Evolutionary conservation across 2,329 filamentous ascomycete species (phyloP), one percentile per base, ranked within the genome.

Genomic region (Fusarium dlaminii): DNA sequence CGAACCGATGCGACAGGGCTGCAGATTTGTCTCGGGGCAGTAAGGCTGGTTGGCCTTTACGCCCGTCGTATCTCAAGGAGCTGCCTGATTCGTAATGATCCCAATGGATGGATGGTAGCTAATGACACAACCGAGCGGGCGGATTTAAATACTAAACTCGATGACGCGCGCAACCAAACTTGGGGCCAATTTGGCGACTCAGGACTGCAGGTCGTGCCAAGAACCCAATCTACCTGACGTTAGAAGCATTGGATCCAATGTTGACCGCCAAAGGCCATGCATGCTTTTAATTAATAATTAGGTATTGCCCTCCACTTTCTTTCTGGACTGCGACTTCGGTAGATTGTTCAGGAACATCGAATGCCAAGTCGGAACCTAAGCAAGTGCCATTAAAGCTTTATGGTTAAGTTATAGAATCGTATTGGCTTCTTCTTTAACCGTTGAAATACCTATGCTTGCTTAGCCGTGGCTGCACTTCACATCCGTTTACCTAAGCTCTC

Each of bases 1-100:
- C 72, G 74, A 75, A 60, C 58, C 20, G 36, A 42, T 37, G 45
- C 20, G 57, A 42, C 68, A 66, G 59, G 70, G 61, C 71, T 73
- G 70, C 61, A 73, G 65, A 39, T 68, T 34, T 57, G 39, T 52
- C 42, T 58, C 34, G 20, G 40, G 40, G 36, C 36, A 51, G 27
- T 43, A 48, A 62, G 42, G 40, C 43, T 62, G 37, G 43, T 40
- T 32, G 58, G 40, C 8, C 42, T 27, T 52, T 70, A 70, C 20
- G 57, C 32, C 60, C 69, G 57, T 68, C 52, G 51, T 60, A 69
- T 64, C 40, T 57, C 58, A 56, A 40, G 43, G 37, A 63, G 56
- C 56, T 70, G 32, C 51, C 66, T 73, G 61, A 70, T 73, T 73
- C 32, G 70, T 68, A 52, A 70, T 32, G 63, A 40, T 40, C 37